Percentiles rank a stretch among this genome's conserved stretches.
phyloP scores from a whole-genome alignment of 345 rosid species.

The Citrus hindsii region DNA sequence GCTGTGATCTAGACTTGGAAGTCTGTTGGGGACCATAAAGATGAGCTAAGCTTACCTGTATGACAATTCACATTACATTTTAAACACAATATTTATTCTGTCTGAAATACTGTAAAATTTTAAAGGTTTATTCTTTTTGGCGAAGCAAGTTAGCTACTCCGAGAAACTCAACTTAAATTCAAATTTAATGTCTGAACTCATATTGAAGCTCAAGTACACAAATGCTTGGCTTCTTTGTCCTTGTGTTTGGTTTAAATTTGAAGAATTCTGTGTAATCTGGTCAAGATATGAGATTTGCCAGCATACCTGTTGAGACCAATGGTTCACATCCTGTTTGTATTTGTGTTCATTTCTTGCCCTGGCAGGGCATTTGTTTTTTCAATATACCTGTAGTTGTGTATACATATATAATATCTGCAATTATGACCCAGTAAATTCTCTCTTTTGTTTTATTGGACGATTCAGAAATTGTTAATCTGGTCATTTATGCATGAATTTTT shows the following conservation, averaged over 20 bases:
- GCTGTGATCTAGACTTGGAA: not conserved
- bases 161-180: not conserved
- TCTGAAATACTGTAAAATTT: not conserved
- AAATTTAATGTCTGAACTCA: not conserved
- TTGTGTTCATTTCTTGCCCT: not conserved
- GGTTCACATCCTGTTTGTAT: not conserved
- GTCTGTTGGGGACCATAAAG: not conserved
- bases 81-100: not conserved
- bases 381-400: not conserved
- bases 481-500: not conserved
- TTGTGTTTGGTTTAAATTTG: not conserved
- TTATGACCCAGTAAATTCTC: not conserved
- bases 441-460: not conserved
- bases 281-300: not conserved
- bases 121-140: not conserved
- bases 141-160: not conserved
- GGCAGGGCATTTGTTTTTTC: not conserved
- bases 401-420: not conserved
- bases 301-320: not conserved
- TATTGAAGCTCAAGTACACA: not conserved
- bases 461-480: slow-evolving; percentile 1
- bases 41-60: not conserved
- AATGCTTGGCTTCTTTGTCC: not conserved
- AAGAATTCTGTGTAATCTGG: not conserved
- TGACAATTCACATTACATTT: not conserved